phyloP scores from a whole-genome alignment of 2,329 filamentous ascomycete genomes.

The Kalmusia sp. region DNA sequence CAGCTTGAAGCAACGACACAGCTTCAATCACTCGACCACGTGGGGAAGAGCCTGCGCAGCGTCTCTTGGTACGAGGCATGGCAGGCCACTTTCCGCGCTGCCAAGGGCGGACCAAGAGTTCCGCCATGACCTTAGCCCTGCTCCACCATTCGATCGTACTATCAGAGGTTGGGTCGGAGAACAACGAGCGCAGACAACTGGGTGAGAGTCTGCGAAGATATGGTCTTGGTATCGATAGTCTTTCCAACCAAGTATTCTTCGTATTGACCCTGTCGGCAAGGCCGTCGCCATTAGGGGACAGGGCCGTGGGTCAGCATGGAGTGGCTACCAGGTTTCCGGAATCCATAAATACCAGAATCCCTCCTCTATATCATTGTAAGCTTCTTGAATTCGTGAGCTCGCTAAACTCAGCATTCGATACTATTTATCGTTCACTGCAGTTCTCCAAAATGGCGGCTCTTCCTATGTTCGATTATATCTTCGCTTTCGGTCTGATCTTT shows the following conservation, averaged over 20 bases:
- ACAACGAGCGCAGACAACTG: not conserved
- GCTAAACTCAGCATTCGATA: too few species aligned
- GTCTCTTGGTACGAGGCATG: not conserved
- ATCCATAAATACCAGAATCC: too few species aligned
- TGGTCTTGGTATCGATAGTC: not conserved
- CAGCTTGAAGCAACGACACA: not conserved
- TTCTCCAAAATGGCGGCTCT: too few species aligned
- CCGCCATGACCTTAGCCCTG: not conserved
- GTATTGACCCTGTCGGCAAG: too few species aligned
- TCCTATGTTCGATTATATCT: too few species aligned
- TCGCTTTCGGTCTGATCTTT: constrained; percentile 78
- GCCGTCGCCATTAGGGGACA: too few species aligned
- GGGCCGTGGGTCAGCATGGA: too few species aligned
- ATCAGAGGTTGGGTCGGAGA: not conserved
- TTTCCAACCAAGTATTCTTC: too few species aligned
- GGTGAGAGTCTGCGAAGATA: not conserved
- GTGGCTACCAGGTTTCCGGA: too few species aligned
- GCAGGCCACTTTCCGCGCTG: not conserved
- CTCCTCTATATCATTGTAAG: too few species aligned
- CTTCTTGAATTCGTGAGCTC: too few species aligned
- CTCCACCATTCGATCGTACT: not conserved
- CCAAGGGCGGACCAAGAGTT: not conserved
- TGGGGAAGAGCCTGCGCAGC: not conserved
- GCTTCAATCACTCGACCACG: not conserved
- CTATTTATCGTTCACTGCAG: too few species aligned